Percentiles rank a stretch among this genome's conserved stretches.
Evolutionary conservation across 768 basidiomycete species (phyloP).

Genomic region (Pulveroboletus sp.): DNA sequence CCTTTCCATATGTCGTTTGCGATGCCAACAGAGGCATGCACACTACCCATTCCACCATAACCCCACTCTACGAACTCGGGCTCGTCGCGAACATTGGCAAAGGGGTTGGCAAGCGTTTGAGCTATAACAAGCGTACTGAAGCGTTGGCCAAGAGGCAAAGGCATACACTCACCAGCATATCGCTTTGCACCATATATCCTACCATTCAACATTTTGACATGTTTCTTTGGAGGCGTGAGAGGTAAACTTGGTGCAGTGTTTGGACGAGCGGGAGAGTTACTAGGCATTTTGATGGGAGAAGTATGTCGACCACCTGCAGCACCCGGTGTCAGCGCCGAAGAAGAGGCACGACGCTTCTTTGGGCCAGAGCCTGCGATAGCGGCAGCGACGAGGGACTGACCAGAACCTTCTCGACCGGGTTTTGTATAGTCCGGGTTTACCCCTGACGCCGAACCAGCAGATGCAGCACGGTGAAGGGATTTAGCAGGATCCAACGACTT

Average conservation of each 20-base stretch:
- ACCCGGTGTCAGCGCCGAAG: conserved; percentile 18
- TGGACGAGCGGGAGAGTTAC: background rate
- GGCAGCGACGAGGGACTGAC: background rate
- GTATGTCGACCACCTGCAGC: conserved; percentile 31
- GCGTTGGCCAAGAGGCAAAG: background rate
- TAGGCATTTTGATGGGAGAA: conserved; percentile 5
- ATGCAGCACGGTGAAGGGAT: conserved; percentile 18
- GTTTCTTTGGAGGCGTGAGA: conserved; percentile 18
- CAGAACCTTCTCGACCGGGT: conserved; percentile 1
- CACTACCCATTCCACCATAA: conserved; percentile 77
- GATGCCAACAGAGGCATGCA: conserved; percentile 25
- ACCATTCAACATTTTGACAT: conserved; percentile 76
- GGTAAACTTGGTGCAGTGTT: conserved; percentile 12
- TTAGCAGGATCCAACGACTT: conserved; percentile 3
- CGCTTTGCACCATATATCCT: conserved; percentile 65
- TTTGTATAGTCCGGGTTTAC: background rate
- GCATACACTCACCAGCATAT: conserved; percentile 20
- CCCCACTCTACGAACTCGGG: conserved; percentile 94
- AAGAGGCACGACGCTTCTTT: conserved; percentile 22
- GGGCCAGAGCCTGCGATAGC: background rate
- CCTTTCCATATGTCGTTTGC: conserved; percentile 29
- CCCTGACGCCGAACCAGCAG: conserved; percentile 13
- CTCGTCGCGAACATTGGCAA: conserved; percentile 57
- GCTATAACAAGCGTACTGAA: conserved; percentile 3
- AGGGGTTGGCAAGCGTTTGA: conserved; percentile 47